Base-by-base conservation (phyloP, 164 flowering plant species). In the Hamamelis virginiana region DNA sequence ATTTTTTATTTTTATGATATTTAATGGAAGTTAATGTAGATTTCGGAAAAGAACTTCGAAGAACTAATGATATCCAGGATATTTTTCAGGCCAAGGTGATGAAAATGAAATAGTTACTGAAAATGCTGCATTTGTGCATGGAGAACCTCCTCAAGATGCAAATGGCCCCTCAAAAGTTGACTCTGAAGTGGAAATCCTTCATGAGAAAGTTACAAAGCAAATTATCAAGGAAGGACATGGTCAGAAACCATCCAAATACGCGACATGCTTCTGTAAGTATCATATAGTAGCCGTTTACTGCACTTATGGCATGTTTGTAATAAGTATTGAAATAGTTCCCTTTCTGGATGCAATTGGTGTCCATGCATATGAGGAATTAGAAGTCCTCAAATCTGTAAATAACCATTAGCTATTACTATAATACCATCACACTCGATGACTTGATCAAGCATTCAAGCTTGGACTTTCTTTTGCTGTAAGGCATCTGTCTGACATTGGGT, bases 211-310 rank as follows among this genome's bases (percentile, higher is more conserved):
- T 9, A 88, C 84, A 6, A 92, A 92, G 80, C 96, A 95, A 74
- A 85, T 92, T 72, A 91, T 91, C 27, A 95, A 95, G 83, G 98
- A 91, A 84, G 97, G 98, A 33, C 90, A 85, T 80, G 97, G 97
- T 47, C 83, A 86, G 61, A 88, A 81, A 70, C 97, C 97, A 53
- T 81, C 92, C 46, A 92, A 83, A 72, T 92, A 91, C 69, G 77
- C 97, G 4, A 92, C 97, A 44, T 94, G 97, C 87, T 94, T 94
- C 72, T 76, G 98, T 94, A 84, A 87, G 98, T 77, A 59, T 3
- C 63, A 16, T 53, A 18, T 28, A 12, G 25, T 43, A 45, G 56
- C 50, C 27, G 11, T 16, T 4, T 44, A 11, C 15, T 50, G 28
- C 33, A 3, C 44, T 16, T 41, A 26, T 14, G 51, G 11, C 18